Conservation (phyloP, 2,329 filamentous ascomycete genomes). For the Parastagonospora nodorum region DNA sequence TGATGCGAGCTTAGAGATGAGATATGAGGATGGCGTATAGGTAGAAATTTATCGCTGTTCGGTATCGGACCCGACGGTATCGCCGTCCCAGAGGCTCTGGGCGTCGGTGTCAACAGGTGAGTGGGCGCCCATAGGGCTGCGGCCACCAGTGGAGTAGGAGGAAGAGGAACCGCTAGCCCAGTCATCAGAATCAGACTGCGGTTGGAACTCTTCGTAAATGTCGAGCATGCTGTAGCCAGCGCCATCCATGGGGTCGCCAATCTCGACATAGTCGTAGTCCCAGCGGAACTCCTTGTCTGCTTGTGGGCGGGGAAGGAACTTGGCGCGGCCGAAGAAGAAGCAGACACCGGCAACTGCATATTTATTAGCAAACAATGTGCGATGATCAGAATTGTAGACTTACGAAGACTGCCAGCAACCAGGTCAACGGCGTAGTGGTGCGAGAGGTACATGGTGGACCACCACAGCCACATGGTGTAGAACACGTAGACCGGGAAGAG, state of each 20-base stretch:
- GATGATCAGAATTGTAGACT: constrained; percentile 15
- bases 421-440: constrained; percentile 97
- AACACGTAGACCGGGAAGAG: constrained; percentile 78
- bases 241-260: constrained; percentile 66
- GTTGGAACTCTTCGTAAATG: constrained; percentile 58
- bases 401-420: constrained; percentile 76
- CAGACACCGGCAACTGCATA: constrained; percentile 66
- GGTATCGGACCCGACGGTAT: constrained; percentile 57
- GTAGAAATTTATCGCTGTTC: constrained; percentile 40
- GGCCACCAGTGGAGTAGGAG: constrained; percentile 68
- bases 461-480: constrained; percentile 95
- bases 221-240: constrained; percentile 59
- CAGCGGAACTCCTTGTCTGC: constrained; percentile 84
- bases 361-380: constrained; percentile 23
- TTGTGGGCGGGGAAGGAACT: constrained; percentile 82
- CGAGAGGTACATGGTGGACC: constrained; percentile 97
- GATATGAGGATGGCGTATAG: constrained; percentile 6
- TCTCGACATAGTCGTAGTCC: constrained; percentile 94
- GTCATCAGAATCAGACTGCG: constrained; percentile 74
- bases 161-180: constrained; percentile 90
- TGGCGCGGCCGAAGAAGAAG: constrained; percentile 81
- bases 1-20: constrained; percentile 31
- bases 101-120: constrained; percentile 60
- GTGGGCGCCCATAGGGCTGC: constrained; percentile 56
- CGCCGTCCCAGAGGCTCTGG: constrained; percentile 61